phyloP scores from a whole-genome alignment of 75 land plant genomes.

The Gnetum montanum region DNA sequence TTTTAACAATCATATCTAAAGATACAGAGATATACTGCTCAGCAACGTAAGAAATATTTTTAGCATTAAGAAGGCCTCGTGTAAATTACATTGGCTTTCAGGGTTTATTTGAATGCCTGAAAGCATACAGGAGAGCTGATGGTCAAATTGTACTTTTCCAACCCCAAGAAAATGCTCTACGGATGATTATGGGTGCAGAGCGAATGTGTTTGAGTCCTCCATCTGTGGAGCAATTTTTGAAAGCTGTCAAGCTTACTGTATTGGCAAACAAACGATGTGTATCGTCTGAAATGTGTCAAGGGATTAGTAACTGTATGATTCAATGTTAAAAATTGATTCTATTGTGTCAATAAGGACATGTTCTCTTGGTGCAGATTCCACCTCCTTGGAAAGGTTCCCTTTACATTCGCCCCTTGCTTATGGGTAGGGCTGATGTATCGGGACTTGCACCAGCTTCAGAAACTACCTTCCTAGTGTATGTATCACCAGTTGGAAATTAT shows the following conservation, averaged over 20 bases:
- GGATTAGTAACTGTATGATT: background rate
- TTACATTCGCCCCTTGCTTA: conserved; percentile 81
- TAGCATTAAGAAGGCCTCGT: background rate
- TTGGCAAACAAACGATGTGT: conserved; percentile 79
- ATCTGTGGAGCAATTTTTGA: conserved; percentile 48
- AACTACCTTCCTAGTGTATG: conserved; percentile 68
- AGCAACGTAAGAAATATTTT: background rate
- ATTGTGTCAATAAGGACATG: background rate
- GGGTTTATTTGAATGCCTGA: conserved; percentile 77
- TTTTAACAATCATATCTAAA: too few species aligned
- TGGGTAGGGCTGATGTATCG: conserved; percentile 73
- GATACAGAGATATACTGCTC: too few species aligned
- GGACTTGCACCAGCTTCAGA: conserved; percentile 89
- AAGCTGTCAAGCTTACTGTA: conserved; percentile 66
- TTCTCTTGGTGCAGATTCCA: conserved; percentile 52
- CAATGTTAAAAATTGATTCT: background rate
- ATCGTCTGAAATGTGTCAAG: too few species aligned
- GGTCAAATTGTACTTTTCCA: conserved; percentile 54
- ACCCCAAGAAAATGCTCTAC: conserved; percentile 57
- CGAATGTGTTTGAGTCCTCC: conserved; percentile 78
- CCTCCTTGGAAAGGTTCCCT: conserved; percentile 89
- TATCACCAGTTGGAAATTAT: conserved; percentile 85
- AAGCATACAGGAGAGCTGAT: conserved; percentile 61
- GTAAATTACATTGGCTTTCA: conserved; percentile 6
- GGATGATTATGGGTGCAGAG: conserved; percentile 62